phyloP scores from a whole-genome alignment of 2,329 filamentous ascomycete genomes.

The Reticulascus tulasneorum region DNA sequence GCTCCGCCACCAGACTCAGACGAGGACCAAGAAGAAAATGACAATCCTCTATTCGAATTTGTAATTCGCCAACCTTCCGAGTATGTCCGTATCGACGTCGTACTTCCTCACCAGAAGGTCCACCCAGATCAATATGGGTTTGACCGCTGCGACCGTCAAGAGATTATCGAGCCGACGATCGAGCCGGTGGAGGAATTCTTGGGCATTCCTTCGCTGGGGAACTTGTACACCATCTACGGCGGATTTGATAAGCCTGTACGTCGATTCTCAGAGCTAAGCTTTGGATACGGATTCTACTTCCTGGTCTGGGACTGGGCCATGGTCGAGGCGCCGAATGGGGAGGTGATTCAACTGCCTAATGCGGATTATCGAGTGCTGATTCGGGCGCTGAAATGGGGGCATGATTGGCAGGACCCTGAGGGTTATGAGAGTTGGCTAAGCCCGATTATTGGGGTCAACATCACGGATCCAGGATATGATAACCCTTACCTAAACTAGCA shows the following conservation, averaged over 20 bases:
- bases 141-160: too few species aligned
- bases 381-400: neutral
- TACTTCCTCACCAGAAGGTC: constrained; percentile 3
- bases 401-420: neutral
- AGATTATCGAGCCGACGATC: too few species aligned
- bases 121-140: constrained; percentile 5
- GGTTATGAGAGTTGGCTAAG: neutral
- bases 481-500: too few species aligned
- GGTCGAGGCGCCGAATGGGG: constrained; percentile 8
- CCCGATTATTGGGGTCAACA: constrained; percentile 1
- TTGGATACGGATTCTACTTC: constrained; percentile 6
- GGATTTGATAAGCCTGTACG: too few species aligned
- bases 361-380: neutral
- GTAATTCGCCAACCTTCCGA: constrained; percentile 6
- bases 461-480: neutral
- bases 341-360: neutral
- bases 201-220: constrained; percentile 5
- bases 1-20: neutral
- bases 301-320: constrained; percentile 7
- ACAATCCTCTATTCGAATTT: constrained; percentile 2
- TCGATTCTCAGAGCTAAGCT: too few species aligned
- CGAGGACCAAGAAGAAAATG: neutral
- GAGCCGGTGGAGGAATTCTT: constrained; percentile 7
- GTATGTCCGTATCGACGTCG: constrained; percentile 5
- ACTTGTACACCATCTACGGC: constrained; percentile 4